A percentile compares a stretch with the other conserved stretches of the same genome.
Conservation (phyloP, 192 early-diverging fungal species). For the Linnemannia zychae region DNA sequence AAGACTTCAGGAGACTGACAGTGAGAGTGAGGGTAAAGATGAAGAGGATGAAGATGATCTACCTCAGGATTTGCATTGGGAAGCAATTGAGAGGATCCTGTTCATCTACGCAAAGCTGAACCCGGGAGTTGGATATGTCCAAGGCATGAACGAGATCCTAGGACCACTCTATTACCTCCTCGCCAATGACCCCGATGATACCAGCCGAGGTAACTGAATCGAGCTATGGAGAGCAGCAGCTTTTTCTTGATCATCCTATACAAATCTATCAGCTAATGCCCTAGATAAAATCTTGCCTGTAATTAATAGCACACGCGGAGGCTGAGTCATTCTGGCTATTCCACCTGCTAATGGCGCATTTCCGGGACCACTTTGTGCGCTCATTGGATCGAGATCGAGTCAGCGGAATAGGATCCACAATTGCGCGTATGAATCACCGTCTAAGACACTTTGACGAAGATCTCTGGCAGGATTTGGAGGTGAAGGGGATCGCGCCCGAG, state of each 20-base stretch:
- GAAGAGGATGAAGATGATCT: slow-evolving; percentile 28
- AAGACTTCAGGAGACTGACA: not conserved
- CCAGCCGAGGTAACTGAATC: slow-evolving; percentile 43
- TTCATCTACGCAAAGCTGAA: slow-evolving; percentile 87
- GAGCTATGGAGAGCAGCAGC: too few species aligned
- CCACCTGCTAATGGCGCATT: slow-evolving; percentile 75
- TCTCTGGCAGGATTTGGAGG: slow-evolving; percentile 72
- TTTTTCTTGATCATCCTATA: too few species aligned
- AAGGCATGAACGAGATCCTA: slow-evolving; percentile 91
- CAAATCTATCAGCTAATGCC: too few species aligned
- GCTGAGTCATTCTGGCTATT: slow-evolving; percentile 87
- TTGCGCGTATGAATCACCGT: slow-evolving; percentile 68
- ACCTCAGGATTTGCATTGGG: slow-evolving; percentile 79
- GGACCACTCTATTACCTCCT: slow-evolving; percentile 86
- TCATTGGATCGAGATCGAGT: slow-evolving; percentile 72
- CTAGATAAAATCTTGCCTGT: not conserved
- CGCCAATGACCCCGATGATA: slow-evolving; percentile 68
- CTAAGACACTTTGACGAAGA: slow-evolving; percentile 69
- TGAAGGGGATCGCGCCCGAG: slow-evolving; percentile 75
- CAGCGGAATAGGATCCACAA: slow-evolving; percentile 72
- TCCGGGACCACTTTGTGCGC: slow-evolving; percentile 86
- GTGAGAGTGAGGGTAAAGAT: slow-evolving; percentile 9
- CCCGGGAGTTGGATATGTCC: slow-evolving; percentile 86
- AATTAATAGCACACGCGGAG: slow-evolving; percentile 74
- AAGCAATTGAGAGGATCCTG: slow-evolving; percentile 82